Evolutionary conservation across 768 basidiomycete genomes (phyloP).

Genomic region (Fomitopsis pulvina): DNA sequence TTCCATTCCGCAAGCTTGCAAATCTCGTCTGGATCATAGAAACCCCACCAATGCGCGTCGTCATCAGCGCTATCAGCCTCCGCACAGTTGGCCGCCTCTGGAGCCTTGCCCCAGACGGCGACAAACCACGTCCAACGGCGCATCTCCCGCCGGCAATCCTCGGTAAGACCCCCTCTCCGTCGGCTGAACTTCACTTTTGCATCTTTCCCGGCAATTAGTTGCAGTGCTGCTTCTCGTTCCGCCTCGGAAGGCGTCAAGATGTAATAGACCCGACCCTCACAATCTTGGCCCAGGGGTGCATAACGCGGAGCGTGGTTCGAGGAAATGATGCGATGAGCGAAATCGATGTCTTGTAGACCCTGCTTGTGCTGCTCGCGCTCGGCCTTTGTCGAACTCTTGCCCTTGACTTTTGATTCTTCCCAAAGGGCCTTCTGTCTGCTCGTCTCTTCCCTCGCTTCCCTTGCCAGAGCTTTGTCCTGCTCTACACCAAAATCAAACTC

Average conservation of each 20-base stretch:
- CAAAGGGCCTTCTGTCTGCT: constrained; percentile 55
- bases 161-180: constrained; percentile 30
- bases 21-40: constrained; percentile 61
- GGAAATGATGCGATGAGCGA: constrained; percentile 43
- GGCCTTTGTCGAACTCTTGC: constrained; percentile 12
- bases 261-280: constrained; percentile 63
- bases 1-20: constrained; percentile 62
- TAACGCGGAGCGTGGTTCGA: constrained; percentile 47
- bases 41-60: constrained; percentile 62
- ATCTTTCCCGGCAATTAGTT: constrained; percentile 24
- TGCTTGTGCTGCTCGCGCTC: constrained; percentile 41
- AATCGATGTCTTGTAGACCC: constrained; percentile 43
- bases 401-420: constrained; percentile 35
- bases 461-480: constrained; percentile 47
- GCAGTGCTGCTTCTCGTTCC: constrained; percentile 46
- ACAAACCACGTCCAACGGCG: constrained; percentile 72
- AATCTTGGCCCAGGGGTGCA: constrained; percentile 58
- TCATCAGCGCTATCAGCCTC: constrained; percentile 19
- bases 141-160: constrained; percentile 46
- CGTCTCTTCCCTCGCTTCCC: constrained; percentile 45
- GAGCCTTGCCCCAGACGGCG: constrained; percentile 64
- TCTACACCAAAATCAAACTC: constrained; percentile 55
- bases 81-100: constrained; percentile 23
- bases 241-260: constrained; percentile 50
- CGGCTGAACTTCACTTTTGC: constrained; percentile 34